Base-by-base conservation (phyloP, 495 filamentous ascomycete species). In the Aspergillus panamensis region DNA sequence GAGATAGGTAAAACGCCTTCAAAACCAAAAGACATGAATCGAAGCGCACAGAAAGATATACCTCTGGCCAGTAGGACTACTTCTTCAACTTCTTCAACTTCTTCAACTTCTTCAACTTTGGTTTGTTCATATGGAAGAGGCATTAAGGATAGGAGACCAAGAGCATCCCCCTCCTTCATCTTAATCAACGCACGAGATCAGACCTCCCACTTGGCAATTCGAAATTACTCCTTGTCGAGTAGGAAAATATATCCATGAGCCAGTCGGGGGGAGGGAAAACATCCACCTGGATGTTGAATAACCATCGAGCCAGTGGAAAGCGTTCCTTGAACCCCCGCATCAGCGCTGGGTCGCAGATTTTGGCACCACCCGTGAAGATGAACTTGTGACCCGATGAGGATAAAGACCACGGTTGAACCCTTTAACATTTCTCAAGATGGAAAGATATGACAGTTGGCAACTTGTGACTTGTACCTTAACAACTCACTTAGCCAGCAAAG, bases 281-380 rank as follows among this genome's bases (percentile, higher is more conserved):
- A 30, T 49, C 51, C 30, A 44, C 32, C 48, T 20, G 14, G 37
- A 51, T 29, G 42, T 60, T 55, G 33, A 59, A 60, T 51, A 54
- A 48, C 48, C 37, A 39, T 32, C 45, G 48, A 63, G 60, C 70
- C 70, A 73, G 64, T 72, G 58, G 66, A 57, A 62, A 56, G 57
- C 57, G 69, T 68, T 70, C 69, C 69, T 71, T 55, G 25, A 14
- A 58, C 59, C 62, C 64, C 66, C 69, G 64, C 64, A 62, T 59
- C 45, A 13, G 47, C 37, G 45, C 51, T 54, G 47, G 57, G 43
- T 49, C 33, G 48, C 45, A 48, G 31, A 37, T 48, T 25, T 53
- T 42, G 10, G 37, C 51, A 54, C 51, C 51, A 54, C 51, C 51
- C 37, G 31, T 42, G 51, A 50, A 21, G 57, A 21, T 51, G 45